Evolutionary conservation across 805 yeast genomes (phyloP).

Genomic region (Candida tallmaniae): DNA sequence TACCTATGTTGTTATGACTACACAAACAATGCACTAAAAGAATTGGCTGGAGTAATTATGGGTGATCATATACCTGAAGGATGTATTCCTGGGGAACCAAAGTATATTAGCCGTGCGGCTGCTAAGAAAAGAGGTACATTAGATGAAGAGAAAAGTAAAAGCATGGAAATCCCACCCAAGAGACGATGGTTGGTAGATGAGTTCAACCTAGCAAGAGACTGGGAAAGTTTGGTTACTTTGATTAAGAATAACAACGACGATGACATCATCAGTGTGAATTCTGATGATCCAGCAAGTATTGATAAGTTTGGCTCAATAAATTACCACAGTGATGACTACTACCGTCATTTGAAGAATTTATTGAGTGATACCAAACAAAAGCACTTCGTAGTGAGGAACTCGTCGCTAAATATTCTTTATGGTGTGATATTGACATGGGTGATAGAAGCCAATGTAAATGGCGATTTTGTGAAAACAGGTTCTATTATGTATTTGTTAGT

Average conservation of each 20-base stretch:
- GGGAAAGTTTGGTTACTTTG: conserved; percentile 42
- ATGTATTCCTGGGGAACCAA: conserved; percentile 51
- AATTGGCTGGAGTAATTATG: conserved; percentile 48
- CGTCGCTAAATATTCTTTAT: conserved; percentile 49
- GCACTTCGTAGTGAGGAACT: conserved; percentile 54
- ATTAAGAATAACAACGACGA: conserved; percentile 36
- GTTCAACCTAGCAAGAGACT: conserved; percentile 46
- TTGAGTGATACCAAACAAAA: conserved; percentile 31
- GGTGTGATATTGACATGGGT: conserved; percentile 56
- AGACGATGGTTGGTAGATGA: conserved; percentile 57
- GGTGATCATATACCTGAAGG: conserved; percentile 52
- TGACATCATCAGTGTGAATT: conserved; percentile 14
- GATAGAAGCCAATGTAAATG: conserved; percentile 19
- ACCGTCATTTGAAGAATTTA: conserved; percentile 25
- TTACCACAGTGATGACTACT: conserved; percentile 24
- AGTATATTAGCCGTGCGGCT: conserved; percentile 18
- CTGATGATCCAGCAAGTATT: conserved; percentile 1
- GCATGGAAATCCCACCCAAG: conserved; percentile 20
- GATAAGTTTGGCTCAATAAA: conserved; percentile 13
- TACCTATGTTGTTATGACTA: conserved; percentile 61
- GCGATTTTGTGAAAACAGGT: conserved; percentile 26
- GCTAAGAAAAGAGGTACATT: conserved; percentile 18
- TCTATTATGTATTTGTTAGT: conserved; percentile 45
- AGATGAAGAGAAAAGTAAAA: conserved; percentile 7
- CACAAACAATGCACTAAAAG: conserved; percentile 46